Conservation (phyloP, 2,329 filamentous ascomycete genomes). For the Fusarium goolgardi region DNA sequence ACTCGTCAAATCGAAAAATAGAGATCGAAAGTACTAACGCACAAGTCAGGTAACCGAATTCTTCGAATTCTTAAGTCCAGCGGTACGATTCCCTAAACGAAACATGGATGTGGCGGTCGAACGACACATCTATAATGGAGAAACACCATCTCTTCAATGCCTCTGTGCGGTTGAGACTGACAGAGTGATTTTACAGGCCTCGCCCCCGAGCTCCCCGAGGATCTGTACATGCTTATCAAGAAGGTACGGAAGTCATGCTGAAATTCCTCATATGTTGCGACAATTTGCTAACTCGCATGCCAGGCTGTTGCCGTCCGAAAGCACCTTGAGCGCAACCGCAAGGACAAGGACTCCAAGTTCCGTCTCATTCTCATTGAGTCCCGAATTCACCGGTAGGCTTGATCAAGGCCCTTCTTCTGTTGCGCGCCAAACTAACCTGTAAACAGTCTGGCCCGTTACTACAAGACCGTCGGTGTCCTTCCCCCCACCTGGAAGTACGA, state of each 20-base stretch:
- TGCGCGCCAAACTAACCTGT: neutral
- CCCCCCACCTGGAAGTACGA: conserved; percentile 99
- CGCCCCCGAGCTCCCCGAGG: conserved; percentile 98
- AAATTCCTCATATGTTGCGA: neutral
- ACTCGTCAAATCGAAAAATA: neutral
- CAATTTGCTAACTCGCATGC: conserved; percentile 18
- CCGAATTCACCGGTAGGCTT: conserved; percentile 81
- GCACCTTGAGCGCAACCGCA: conserved; percentile 99
- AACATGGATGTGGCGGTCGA: conserved; percentile 44
- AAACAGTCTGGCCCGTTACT: conserved; percentile 89
- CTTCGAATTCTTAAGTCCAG: conserved; percentile 97
- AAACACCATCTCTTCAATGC: conserved; percentile 60
- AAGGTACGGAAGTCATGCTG: conserved; percentile 72
- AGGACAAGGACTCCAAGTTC: conserved; percentile 99
- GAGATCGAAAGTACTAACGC: conserved; percentile 52
- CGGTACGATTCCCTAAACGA: conserved; percentile 75
- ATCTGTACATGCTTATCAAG: conserved; percentile 99
- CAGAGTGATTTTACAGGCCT: conserved; percentile 95
- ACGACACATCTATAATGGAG: conserved; percentile 47
- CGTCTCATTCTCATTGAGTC: conserved; percentile 99
- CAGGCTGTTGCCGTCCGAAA: conserved; percentile 98
- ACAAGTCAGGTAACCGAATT: conserved; percentile 90
- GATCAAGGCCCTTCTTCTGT: neutral
- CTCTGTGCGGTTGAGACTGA: conserved; percentile 94
- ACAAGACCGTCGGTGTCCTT: conserved; percentile 91